Evolutionary conservation across 352 stramenopile genomes (phyloP), one percentile per base, ranked within the genome.

Genomic region (Phytopythium aichiense): DNA sequence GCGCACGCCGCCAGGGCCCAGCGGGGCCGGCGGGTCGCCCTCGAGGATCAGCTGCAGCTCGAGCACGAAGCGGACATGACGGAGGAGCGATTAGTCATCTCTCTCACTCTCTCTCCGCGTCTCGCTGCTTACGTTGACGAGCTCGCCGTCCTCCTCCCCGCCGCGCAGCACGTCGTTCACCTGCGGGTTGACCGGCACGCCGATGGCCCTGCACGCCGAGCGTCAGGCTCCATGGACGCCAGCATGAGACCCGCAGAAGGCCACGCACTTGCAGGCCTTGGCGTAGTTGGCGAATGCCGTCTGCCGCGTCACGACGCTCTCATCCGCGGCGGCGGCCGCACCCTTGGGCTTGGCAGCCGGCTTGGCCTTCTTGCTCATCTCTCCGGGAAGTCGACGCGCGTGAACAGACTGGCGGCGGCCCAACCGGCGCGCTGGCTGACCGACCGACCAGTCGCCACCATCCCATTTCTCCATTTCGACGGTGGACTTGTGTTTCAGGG

Each of bases 191-290:
- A 79, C 66, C 7, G 68, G 74, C 43, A 91, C 72, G 28, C 81
- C 84, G 58, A 93, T 91, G n/a, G 80, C 75, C 66, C 83, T 92
- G 45, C 30, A 18, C 2, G 8, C 4, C 7, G 37, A 43, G 37
- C 25, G 12, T 38, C 6, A 37, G 35, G 30, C 16, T 38, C 12
- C 12, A 15, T 15, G 35, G 6, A 15, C 12, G 35, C 8, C 35
- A 1, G 15, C 6, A 40, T 1, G 35, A 11, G 35, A 40, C 8
- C 35, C 12, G 12, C 35, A 40, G 35, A 40, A 8, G 9, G 4
- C 22, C 2, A 56, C 56, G 25, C 35, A 93, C 79, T 88, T 89
- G 77, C 84, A 93, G 16, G 88, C 72, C 66, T 93, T 93, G 67
- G 70, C 68, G 57, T 91, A 93, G 67, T 90, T 91, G 30, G 64